Evolutionary conservation across 805 yeast species (phyloP), one percentile per base, ranked within the genome.

Genomic region (Debaryomyces hansenii): DNA sequence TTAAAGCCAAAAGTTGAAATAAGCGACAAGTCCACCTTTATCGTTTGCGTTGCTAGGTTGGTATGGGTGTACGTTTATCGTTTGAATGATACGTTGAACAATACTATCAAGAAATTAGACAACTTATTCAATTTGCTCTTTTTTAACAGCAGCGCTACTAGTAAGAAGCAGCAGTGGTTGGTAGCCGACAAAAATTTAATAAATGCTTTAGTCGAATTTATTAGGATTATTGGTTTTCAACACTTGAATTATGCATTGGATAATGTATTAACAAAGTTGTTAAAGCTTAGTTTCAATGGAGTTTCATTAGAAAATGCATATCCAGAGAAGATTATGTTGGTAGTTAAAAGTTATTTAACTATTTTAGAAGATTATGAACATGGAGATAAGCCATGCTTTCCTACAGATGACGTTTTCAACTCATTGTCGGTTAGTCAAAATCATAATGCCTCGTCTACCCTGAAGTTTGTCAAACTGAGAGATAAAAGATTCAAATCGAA

Each of bases 1-100:
- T 70, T 88, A 35, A 87, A 84, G 56, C 84, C 89, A 4, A 88
- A 87, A 45, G 60, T 62, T 1, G 76, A 78, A 10, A 59, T 69
- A 0, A 76, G 74, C 41, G 72, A 66, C 24, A 81, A 85, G 54
- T 73, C 80, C 0, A 79, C 79, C 2, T 77, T 82, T 37, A 76
- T 87, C 12, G 80, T 81, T 0, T 83, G 91, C 46, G 67, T 85
- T 3, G 77, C 96, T 0, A 70, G 97, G 47, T 70, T 95, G 28
- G 66, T 88, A 0, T 94, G 99, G 99, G 96, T 91, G 0, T 94
- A 87, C 60, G 69, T 90, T 20, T 89, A 84, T 64, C 74, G 98
- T 51, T 82, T 90, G 53, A 80, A 96, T 0, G 99, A 95, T 54
- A 86, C 97, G 0, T 69, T 92, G 55, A 94, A 92, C 60, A 85